These are phyloP conservation scores for Ceratocystis harringtonii DNA, from an alignment of 2,329 filamentous ascomycete genomes.

Conservation along the genomic window DNA sequence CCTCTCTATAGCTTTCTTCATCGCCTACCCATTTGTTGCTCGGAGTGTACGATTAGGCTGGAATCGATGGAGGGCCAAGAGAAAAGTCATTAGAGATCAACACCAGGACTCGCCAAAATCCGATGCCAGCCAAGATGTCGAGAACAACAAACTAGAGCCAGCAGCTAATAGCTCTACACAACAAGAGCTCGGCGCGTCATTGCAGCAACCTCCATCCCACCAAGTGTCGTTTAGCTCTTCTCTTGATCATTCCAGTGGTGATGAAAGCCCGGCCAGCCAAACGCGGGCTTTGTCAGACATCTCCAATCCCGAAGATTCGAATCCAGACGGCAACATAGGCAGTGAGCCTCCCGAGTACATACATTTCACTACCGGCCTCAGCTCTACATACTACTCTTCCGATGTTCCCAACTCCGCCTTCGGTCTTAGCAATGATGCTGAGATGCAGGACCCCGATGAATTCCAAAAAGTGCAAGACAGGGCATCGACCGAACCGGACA, in stretches of 20 bases:
- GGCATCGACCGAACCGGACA: background rate
- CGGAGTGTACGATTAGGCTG: conserved; percentile 15
- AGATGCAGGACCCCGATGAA: conserved; percentile 8
- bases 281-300: background rate
- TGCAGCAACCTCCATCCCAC: background rate
- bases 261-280: background rate
- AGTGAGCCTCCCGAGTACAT: conserved; percentile 10
- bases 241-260: background rate
- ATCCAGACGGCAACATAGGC: background rate
- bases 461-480: conserved; percentile 8
- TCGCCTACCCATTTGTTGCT: conserved; percentile 18
- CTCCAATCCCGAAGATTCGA: background rate
- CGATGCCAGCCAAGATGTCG: background rate
- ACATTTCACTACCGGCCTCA: conserved; percentile 5
- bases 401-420: conserved; percentile 17
- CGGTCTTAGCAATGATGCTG: conserved; percentile 11
- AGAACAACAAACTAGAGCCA: background rate
- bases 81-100: background rate
- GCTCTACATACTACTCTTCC: conserved; percentile 15
- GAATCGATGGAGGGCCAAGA: conserved; percentile 7
- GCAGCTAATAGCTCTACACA: background rate
- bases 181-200: background rate
- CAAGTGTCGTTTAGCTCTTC: background rate
- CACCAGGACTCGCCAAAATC: background rate
- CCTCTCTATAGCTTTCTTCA: conserved; percentile 15